Conservation (phyloP, 352 stramenopile genomes). For the Pythium guiyangense region DNA sequence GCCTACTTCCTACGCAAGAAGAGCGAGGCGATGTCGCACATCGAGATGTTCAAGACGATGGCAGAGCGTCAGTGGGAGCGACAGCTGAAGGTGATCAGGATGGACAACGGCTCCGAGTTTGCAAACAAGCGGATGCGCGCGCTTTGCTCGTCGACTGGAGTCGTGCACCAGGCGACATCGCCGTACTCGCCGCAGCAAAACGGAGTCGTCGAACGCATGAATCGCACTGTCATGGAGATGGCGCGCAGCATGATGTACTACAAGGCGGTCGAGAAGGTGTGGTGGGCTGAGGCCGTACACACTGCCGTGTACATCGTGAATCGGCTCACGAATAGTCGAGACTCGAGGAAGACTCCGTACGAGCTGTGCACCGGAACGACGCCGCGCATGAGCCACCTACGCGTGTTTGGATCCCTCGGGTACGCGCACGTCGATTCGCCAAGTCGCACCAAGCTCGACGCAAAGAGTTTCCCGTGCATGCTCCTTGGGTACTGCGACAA, state of each 20-base stretch:
- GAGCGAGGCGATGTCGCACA: constrained; percentile 10
- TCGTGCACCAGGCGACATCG: constrained; percentile 20
- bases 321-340: constrained; percentile 1
- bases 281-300: constrained; percentile 26
- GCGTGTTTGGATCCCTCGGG: too few relatives aligned
- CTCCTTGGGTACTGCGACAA: constrained; percentile 18
- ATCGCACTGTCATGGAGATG: constrained; percentile 21
- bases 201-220: constrained; percentile 25
- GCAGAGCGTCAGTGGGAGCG: neutral
- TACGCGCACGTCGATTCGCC: too few relatives aligned
- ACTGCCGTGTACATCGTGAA: constrained; percentile 27
- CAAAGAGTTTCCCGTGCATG: too few relatives aligned
- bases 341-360: neutral
- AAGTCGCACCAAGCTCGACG: too few relatives aligned
- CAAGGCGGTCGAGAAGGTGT: constrained; percentile 14
- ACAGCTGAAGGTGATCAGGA: constrained; percentile 2
- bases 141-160: constrained; percentile 11
- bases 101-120: constrained; percentile 28
- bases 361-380: constrained; percentile 15
- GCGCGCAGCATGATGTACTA: constrained; percentile 23
- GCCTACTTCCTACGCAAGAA: neutral
- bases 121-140: constrained; percentile 16
- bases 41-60: constrained; percentile 4
- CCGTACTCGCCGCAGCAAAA: constrained; percentile 30
- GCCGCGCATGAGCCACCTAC: too few relatives aligned